Evolutionary conservation across 2,329 filamentous ascomycete species (phyloP), one percentile per base, ranked within the genome.

Genomic region (Pseudogymnoascus sp.): DNA sequence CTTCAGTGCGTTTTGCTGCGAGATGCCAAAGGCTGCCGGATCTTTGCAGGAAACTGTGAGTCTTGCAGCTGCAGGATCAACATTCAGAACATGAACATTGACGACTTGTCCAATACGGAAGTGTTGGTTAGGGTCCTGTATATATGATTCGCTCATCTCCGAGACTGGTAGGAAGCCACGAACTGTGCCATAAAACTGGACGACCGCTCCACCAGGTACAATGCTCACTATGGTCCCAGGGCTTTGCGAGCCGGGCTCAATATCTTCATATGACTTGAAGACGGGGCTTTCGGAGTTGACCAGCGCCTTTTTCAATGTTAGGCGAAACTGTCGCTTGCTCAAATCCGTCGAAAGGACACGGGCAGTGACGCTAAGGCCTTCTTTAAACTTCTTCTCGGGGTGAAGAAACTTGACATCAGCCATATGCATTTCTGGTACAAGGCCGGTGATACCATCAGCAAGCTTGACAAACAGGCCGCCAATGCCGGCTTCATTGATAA

Each of bases 131-230:
- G 94, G 91, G 69, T 97, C 89, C 66, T 88, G 84, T 69, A 99
- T 97, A 71, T 88, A 97, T 9, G 92, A 91, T 72, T 99, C 94
- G 72, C 94, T 97, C 94, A 99, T 99, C 75, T 99, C 93, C 1
- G 90, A 90, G 0, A 96, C 87, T 2, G 94, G 94, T 60, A 99
- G 80, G 77, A 95, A 99, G 7, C 89, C 95, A 66, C 85, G 84
- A 18, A 99, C 79, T 7, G 80, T 76, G 15, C 91, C 91, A 69
- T 95, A 99, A 75, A 97, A 99, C 71, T 96, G 91, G 60, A 99
- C 88, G 15, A 93, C 84, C 9, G 94, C 94, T 62, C 94, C 94
- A 60, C 85, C 84, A 3, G 82, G 75, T 61, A 91, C 79, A 9
- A 99, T 79, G 65, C 89, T 95, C 66, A 96, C 82, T 65, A 99